These are phyloP conservation scores for Boletus sensibilis DNA, from an alignment of 768 basidiomycete genomes.

Conservation along the genomic window DNA sequence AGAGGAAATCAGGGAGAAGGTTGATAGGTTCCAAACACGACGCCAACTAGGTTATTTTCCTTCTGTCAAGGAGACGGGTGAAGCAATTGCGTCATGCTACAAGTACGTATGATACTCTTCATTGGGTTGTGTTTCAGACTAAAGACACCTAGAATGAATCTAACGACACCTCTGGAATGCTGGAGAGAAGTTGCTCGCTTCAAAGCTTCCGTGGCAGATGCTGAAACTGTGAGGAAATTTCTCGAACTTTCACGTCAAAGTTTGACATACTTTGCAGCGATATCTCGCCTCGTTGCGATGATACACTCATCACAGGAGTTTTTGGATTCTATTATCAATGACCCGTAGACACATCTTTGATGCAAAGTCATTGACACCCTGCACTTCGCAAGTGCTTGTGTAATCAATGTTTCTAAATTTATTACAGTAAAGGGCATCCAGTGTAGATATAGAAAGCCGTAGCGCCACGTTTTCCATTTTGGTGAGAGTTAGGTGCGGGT, in stretches of 20 bases:
- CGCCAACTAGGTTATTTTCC: conserved; percentile 54
- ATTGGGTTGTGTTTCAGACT: not conserved
- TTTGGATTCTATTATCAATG: not conserved
- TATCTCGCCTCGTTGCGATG: conserved; percentile 61
- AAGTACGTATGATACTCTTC: conserved; percentile 39
- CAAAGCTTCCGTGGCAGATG: conserved; percentile 60
- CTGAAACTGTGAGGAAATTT: conserved; percentile 58
- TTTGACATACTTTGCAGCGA: conserved; percentile 41
- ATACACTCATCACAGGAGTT: conserved; percentile 5
- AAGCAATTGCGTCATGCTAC: conserved; percentile 74
- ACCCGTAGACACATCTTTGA: not conserved
- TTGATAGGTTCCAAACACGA: conserved; percentile 65
- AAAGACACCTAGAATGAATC: conserved; percentile 36
- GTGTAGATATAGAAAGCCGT: conserved; percentile 1
- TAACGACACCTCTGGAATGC: conserved; percentile 62
- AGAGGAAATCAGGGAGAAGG: conserved; percentile 68
- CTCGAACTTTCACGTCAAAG: conserved; percentile 5
- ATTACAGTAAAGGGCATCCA: not conserved
- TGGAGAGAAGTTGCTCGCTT: conserved; percentile 71
- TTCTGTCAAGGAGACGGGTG: conserved; percentile 53
- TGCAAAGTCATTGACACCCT: not conserved
- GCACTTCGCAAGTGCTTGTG: not conserved
- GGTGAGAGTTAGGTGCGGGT: too few species aligned
- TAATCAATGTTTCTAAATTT: not conserved
- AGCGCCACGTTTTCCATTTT: too few species aligned